Percentiles rank a stretch among this genome's conserved stretches.
Conservation (phyloP, 2,329 filamentous ascomycete genomes). For the Aspergillus tubingensis region DNA sequence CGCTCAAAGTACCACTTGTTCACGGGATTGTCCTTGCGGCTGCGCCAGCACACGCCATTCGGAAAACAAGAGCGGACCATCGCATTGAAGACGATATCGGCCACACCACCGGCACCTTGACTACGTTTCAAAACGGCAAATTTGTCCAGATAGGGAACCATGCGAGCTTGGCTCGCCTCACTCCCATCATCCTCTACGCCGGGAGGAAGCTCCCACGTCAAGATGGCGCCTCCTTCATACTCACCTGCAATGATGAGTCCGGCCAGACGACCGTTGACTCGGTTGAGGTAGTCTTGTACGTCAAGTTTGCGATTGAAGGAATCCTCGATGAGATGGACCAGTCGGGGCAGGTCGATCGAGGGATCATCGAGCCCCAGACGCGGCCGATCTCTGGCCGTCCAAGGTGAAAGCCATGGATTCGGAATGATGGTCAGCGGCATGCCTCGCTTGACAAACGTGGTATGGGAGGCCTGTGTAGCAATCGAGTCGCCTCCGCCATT, state of each 20-base stretch:
- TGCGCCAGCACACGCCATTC: slow-evolving; percentile 87
- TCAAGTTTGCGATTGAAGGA: slow-evolving; percentile 87
- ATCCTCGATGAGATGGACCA: slow-evolving; percentile 88
- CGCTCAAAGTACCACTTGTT: slow-evolving; percentile 99
- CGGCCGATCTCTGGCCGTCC: slow-evolving; percentile 65
- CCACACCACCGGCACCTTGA: slow-evolving; percentile 88
- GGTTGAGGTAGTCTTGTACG: slow-evolving; percentile 74
- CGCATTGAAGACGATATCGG: slow-evolving; percentile 93
- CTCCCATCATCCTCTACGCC: slow-evolving; percentile 58
- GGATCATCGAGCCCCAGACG: slow-evolving; percentile 74
- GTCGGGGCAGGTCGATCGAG: slow-evolving; percentile 76
- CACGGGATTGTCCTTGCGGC: slow-evolving; percentile 85
- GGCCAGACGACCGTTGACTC: slow-evolving; percentile 79
- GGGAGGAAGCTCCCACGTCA: slow-evolving; percentile 86
- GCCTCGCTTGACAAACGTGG: slow-evolving; percentile 86
- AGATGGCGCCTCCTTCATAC: slow-evolving; percentile 91
- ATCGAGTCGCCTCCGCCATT: slow-evolving; percentile 33
- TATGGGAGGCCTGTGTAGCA: slow-evolving; percentile 51
- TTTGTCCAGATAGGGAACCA: slow-evolving; percentile 95
- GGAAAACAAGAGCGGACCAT: slow-evolving; percentile 92
- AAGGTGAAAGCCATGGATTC: slow-evolving; percentile 64
- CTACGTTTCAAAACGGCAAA: slow-evolving; percentile 88
- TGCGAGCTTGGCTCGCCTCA: slow-evolving; percentile 57
- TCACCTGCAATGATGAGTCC: slow-evolving; percentile 93
- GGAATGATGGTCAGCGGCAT: slow-evolving; percentile 87